Conservation (phyloP, 2,329 filamentous ascomycete species). For the Beauveria brongniartii region DNA sequence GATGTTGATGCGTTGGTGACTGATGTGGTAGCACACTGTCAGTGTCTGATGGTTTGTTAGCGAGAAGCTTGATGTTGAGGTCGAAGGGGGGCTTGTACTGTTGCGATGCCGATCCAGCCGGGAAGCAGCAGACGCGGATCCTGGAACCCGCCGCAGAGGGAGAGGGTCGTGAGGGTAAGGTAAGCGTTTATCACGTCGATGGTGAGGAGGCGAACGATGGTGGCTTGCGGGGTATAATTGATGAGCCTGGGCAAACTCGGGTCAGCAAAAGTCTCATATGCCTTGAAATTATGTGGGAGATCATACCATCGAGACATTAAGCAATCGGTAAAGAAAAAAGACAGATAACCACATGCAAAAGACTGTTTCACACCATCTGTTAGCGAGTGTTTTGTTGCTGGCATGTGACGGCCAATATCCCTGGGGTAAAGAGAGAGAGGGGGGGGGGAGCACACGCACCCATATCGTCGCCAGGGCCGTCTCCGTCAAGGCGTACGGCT, state of each 20-base stretch:
- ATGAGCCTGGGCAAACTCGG: constrained; percentile 51
- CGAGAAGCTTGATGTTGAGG: not conserved
- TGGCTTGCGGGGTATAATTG: constrained; percentile 74
- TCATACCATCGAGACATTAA: constrained; percentile 73
- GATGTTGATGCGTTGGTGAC: constrained; percentile 71
- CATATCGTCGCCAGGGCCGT: constrained; percentile 65
- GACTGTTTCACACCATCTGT: constrained; percentile 40
- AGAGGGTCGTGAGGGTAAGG: constrained; percentile 63
- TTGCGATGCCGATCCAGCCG: constrained; percentile 71
- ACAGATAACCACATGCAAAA: constrained; percentile 67
- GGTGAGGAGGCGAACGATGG: constrained; percentile 69
- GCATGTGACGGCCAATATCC: not conserved
- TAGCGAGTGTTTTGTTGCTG: not conserved
- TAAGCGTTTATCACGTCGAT: constrained; percentile 69
- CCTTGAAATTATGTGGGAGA: not conserved
- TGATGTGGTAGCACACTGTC: constrained; percentile 67
- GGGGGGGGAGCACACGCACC: constrained; percentile 39
- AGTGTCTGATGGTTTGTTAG: constrained; percentile 42
- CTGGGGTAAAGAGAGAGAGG: too few relatives aligned
- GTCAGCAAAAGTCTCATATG: not conserved
- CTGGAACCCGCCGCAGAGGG: constrained; percentile 59
- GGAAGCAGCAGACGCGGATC: constrained; percentile 65
- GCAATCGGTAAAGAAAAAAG: constrained; percentile 77
- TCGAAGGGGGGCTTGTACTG: constrained; percentile 37
- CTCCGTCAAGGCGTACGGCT: constrained; percentile 48